Conservation (phyloP, 768 basidiomycete genomes). For the Cytidiella melzeri region DNA sequence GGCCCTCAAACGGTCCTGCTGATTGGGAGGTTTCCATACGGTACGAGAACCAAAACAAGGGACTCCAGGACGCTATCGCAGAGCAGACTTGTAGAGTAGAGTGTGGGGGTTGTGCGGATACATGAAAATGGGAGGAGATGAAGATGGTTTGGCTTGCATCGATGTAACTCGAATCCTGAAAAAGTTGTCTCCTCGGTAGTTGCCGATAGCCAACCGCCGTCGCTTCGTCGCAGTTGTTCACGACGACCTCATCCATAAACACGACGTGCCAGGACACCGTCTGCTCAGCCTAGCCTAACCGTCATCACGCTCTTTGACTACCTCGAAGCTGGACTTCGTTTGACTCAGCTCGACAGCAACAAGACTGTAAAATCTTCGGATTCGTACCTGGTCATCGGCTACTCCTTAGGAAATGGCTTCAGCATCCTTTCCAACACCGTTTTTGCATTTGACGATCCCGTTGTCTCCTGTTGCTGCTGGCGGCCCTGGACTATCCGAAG, state of each 20-base stretch:
- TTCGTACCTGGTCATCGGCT: too few species aligned
- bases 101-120: slow-evolving; percentile 18
- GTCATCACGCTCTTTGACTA: too few species aligned
- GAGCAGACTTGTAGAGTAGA: slow-evolving; percentile 15
- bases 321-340: too few species aligned
- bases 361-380: too few species aligned
- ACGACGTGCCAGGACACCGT: too few species aligned
- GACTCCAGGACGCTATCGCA: slow-evolving; percentile 19
- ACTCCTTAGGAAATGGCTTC: too few species aligned
- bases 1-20: slow-evolving; percentile 65
- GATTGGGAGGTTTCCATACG: slow-evolving; percentile 7
- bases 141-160: slow-evolving; percentile 10
- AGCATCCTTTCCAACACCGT: slow-evolving; percentile 8
- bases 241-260: not conserved
- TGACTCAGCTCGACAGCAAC: too few species aligned
- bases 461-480: slow-evolving; percentile 26
- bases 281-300: too few species aligned
- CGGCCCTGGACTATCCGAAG: slow-evolving; percentile 8
- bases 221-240: not conserved
- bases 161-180: slow-evolving; percentile 13
- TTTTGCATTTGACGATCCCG: slow-evolving; percentile 24
- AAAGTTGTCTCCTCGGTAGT: slow-evolving; percentile 4
- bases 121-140: slow-evolving; percentile 18
- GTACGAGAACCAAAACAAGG: not conserved
- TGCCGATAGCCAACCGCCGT: not conserved